A percentile compares a stretch with the other conserved stretches of the same genome.
Evolutionary conservation across 352 stramenopile genomes (phyloP).

Genomic region (Phytopythium montanum): DNA sequence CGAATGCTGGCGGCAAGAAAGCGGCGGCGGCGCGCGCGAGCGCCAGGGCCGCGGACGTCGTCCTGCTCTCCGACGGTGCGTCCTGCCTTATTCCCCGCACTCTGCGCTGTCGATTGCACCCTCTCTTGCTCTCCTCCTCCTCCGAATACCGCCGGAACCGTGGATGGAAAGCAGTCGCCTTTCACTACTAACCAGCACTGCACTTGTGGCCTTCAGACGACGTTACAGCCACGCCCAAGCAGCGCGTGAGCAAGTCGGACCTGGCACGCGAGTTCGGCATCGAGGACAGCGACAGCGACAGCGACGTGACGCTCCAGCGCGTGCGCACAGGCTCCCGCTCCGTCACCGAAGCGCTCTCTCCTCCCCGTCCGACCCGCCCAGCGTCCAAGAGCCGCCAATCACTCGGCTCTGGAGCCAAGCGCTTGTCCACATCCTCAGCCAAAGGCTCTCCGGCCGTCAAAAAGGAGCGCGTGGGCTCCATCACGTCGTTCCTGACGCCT

Average conservation of each 20-base stretch:
- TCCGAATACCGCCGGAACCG: not conserved
- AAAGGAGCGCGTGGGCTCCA: constrained; percentile 18
- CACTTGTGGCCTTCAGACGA: not conserved
- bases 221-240: not conserved
- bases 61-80: constrained; percentile 7
- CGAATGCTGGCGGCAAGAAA: not conserved
- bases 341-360: not conserved
- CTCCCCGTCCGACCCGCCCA: not conserved
- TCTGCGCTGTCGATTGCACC: not conserved
- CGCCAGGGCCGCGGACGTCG: not conserved
- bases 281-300: constrained; percentile 16
- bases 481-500: constrained; percentile 17
- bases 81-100: not conserved
- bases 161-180: not conserved
- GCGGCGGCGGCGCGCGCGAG: not conserved
- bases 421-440: not conserved
- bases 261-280: constrained; percentile 11
- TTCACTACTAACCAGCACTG: not conserved
- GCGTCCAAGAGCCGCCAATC: constrained; percentile 1
- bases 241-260: constrained; percentile 3
- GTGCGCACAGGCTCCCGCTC: constrained; percentile 2
- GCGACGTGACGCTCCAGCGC: constrained; percentile 21
- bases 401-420: constrained; percentile 1
- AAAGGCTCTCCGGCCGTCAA: constrained; percentile 8
- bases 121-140: not conserved